Conservation (phyloP, 2,329 filamentous ascomycete species). For the Arachnomyces sp. region DNA sequence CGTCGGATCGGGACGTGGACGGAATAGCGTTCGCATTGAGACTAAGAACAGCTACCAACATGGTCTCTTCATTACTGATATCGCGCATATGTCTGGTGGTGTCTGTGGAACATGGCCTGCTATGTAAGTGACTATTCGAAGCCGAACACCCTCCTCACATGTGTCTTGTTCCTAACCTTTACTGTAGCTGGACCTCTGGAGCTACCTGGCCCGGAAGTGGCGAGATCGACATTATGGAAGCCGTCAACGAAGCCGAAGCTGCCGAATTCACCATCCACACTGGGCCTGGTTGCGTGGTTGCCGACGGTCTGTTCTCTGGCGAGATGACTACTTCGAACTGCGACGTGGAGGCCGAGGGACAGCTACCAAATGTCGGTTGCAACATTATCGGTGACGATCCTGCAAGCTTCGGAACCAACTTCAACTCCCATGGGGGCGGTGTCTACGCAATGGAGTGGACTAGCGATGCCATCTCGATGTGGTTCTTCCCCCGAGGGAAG, state of each 20-base stretch:
- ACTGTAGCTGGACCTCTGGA: constrained; percentile 48
- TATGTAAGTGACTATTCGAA: constrained; percentile 36
- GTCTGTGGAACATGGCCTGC: constrained; percentile 67
- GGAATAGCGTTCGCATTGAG: constrained; percentile 61
- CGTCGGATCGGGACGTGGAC: constrained; percentile 48
- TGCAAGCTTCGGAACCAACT: constrained; percentile 56
- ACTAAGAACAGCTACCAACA: constrained; percentile 56
- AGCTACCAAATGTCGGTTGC: constrained; percentile 51
- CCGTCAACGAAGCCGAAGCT: constrained; percentile 54
- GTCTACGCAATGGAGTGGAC: constrained; percentile 75
- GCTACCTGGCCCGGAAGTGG: constrained; percentile 61
- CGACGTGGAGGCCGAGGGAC: constrained; percentile 39
- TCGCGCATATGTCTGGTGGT: constrained; percentile 63
- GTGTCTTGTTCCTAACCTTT: constrained; percentile 8
- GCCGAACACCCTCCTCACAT: background rate
- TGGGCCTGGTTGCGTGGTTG: constrained; percentile 49
- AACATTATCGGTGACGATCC: constrained; percentile 44
- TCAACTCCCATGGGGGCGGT: constrained; percentile 62
- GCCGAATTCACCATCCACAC: constrained; percentile 64
- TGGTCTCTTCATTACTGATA: constrained; percentile 63
- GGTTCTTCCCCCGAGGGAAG: constrained; percentile 65
- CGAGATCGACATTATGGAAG: constrained; percentile 76
- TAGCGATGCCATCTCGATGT: constrained; percentile 60
- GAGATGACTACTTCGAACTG: constrained; percentile 49
- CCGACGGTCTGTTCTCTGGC: constrained; percentile 39